These are phyloP conservation scores for Yamadazyma olivae DNA, from an alignment of 805 yeast species.

Conservation along the genomic window DNA sequence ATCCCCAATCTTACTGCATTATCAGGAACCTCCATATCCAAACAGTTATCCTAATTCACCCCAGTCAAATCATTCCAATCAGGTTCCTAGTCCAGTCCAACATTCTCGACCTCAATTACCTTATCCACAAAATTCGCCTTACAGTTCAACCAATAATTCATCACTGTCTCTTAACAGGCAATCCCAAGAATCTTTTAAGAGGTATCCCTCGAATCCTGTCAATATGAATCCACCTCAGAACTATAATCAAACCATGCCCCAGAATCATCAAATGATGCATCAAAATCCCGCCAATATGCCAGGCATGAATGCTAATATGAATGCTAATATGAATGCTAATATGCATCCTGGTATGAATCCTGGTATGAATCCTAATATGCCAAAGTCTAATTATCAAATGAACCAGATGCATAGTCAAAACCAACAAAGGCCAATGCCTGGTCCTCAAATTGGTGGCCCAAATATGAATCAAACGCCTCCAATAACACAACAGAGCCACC, in stretches of 20 bases:
- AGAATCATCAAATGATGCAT: too few species aligned
- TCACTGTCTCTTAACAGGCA: constrained; percentile 3
- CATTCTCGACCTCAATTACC: neutral
- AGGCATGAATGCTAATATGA: neutral
- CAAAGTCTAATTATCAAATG: too few species aligned
- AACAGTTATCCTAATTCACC: constrained; percentile 7
- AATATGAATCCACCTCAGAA: too few species aligned
- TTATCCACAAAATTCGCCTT: constrained; percentile 7
- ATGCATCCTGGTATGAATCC: neutral
- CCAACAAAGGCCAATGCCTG: too few species aligned
- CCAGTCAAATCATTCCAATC: constrained; percentile 14
- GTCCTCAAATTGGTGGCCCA: too few species aligned
- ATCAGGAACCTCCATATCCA: constrained; percentile 5
- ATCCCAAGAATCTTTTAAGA: constrained; percentile 1
- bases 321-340: neutral
- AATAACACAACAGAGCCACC: neutral
- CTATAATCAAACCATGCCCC: too few species aligned
- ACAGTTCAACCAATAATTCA: constrained; percentile 4
- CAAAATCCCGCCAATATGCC: constrained; percentile 1
- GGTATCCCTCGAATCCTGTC: neutral
- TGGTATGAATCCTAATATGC: neutral
- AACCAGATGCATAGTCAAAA: too few species aligned
- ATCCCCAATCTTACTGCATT: constrained; percentile 8
- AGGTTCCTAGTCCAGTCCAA: neutral
- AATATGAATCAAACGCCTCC: too few species aligned